These are phyloP conservation scores for Pseudogymnoascus sp. DNA, from an alignment of 2,329 filamentous ascomycete genomes.

Conservation along the genomic window DNA sequence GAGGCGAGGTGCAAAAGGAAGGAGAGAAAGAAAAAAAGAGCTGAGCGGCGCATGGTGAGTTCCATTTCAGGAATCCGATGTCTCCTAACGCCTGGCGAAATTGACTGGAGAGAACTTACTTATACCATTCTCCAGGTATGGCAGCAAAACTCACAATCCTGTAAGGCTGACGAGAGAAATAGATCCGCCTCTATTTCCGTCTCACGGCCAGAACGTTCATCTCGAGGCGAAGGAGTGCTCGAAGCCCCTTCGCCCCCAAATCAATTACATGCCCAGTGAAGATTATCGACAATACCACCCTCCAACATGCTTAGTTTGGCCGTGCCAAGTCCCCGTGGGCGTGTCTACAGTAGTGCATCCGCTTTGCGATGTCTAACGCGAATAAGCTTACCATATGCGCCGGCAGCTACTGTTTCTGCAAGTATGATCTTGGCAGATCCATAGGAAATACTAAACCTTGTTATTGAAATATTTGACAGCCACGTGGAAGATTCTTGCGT, in stretches of 20 bases:
- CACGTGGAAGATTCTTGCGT: neutral
- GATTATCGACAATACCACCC: neutral
- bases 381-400: neutral
- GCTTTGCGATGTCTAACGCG: neutral
- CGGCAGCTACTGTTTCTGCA: neutral
- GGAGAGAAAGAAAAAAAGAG: neutral
- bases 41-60: neutral
- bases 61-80: neutral
- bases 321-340: neutral
- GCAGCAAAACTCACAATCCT: neutral
- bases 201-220: neutral
- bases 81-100: neutral
- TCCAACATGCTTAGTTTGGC: neutral
- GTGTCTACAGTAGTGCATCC: neutral
- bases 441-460: neutral
- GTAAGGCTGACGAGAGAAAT: neutral
- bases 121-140: neutral
- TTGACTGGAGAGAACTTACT: neutral
- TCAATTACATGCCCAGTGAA: neutral
- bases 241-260: neutral
- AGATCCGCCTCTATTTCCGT: neutral
- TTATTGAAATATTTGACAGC: neutral
- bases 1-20: neutral
- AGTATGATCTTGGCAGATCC: neutral
- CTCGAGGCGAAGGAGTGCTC: neutral